Conservation (phyloP, 2,329 filamentous ascomycete species). For the Colletotrichum camelliae region DNA sequence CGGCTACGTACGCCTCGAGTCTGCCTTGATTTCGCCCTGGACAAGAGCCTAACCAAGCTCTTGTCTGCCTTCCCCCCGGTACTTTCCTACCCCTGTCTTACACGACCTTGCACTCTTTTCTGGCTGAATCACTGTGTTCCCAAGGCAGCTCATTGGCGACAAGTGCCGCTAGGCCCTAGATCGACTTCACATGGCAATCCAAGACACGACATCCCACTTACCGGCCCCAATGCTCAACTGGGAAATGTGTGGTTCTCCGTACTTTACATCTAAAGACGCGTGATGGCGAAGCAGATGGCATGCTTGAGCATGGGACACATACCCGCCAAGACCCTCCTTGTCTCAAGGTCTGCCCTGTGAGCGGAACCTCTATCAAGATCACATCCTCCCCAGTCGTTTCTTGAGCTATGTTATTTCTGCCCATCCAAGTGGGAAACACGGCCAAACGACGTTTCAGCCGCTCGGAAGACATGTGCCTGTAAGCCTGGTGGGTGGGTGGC, state of each 20-base stretch:
- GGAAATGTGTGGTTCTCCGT: background rate
- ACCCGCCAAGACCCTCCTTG: background rate
- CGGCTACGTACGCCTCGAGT: background rate
- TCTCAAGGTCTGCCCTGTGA: background rate
- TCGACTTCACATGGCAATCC: background rate
- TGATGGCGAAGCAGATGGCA: background rate
- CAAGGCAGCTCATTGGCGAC: background rate
- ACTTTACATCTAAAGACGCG: background rate
- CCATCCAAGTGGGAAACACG: background rate
- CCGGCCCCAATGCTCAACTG: background rate
- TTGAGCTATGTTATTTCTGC: background rate
- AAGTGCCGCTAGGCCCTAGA: background rate
- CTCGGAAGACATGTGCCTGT: background rate
- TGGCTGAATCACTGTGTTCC: background rate
- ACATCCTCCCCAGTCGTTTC: background rate
- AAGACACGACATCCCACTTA: background rate
- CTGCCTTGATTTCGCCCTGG: background rate
- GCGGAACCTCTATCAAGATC: background rate
- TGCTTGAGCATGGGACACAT: background rate
- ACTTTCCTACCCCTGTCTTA: background rate
- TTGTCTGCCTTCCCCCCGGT: background rate
- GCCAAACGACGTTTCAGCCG: slow-evolving; percentile 3
- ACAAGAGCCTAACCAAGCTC: background rate
- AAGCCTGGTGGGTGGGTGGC: background rate
- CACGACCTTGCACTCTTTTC: background rate